These are phyloP conservation scores for Aspergillus neoniger DNA, from an alignment of 2,329 filamentous ascomycete genomes.

Conservation along the genomic window DNA sequence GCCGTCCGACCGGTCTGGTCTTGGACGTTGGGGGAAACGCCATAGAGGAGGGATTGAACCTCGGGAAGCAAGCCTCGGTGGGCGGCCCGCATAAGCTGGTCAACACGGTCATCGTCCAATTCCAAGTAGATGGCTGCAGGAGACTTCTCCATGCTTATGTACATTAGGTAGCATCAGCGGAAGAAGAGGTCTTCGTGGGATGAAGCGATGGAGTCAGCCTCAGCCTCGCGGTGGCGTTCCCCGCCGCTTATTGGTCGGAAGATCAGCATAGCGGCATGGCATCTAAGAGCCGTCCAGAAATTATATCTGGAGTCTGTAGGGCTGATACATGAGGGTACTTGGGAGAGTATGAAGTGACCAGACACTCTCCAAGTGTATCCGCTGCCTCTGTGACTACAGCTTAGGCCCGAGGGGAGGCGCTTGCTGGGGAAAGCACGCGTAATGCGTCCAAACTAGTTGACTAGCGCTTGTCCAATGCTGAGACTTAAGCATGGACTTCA, in stretches of 20 bases:
- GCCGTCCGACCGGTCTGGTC: constrained; percentile 15
- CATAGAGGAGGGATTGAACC: constrained; percentile 10
- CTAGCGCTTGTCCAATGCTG: too few species aligned
- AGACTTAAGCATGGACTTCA: too few species aligned
- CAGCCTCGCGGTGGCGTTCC: background rate
- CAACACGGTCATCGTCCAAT: constrained; percentile 1
- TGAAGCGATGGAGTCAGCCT: background rate
- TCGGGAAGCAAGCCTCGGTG: constrained; percentile 1
- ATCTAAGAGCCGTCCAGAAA: background rate
- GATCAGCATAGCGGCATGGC: background rate
- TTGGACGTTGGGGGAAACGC: constrained; percentile 10
- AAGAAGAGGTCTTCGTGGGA: background rate
- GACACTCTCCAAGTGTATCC: too few species aligned
- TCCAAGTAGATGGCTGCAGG: background rate
- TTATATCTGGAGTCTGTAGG: background rate
- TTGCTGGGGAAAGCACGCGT: too few species aligned
- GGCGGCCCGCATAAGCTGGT: constrained; percentile 12
- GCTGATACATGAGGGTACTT: background rate
- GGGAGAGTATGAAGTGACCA: too few species aligned
- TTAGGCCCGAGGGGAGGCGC: too few species aligned
- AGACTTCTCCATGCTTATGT: background rate
- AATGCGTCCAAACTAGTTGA: too few species aligned
- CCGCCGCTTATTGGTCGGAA: background rate
- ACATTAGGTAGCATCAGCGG: background rate
- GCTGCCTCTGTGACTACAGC: too few species aligned